These are phyloP conservation scores for Chlorella sp. DNA, from an alignment of 139 green algal genomes.

Conservation along the genomic window DNA sequence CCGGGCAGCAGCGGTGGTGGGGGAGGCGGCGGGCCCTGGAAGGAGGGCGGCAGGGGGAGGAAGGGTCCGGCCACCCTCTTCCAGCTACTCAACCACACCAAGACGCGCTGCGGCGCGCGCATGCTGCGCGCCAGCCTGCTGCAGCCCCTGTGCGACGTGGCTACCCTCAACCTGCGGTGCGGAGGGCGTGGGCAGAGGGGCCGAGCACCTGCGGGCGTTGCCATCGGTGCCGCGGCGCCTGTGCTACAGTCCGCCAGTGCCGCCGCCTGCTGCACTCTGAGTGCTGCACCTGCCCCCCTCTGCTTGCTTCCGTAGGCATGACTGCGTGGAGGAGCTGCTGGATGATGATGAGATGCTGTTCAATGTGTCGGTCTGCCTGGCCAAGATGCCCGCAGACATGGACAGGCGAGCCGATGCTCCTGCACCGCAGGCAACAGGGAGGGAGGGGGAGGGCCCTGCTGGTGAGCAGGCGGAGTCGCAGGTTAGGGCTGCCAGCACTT, in stretches of 20 bases:
- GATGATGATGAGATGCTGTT: constrained; percentile 22
- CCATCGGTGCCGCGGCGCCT: too few species aligned
- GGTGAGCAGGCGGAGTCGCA: too few species aligned
- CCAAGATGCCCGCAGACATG: constrained; percentile 54
- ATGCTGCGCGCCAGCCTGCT: constrained; percentile 85
- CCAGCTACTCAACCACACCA: constrained; percentile 58
- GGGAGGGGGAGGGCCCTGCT: too few species aligned
- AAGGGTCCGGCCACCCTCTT: not conserved
- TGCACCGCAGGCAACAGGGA: too few species aligned
- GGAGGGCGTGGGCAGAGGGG: too few species aligned
- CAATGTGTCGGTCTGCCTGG: constrained; percentile 33
- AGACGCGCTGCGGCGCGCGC: constrained; percentile 51
- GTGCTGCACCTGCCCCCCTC: not conserved
- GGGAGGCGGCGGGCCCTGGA: too few species aligned
- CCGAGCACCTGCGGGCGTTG: too few species aligned
- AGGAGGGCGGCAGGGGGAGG: not conserved
- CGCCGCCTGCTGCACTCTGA: too few species aligned
- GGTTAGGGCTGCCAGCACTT: too few species aligned
- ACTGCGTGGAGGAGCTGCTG: constrained; percentile 58
- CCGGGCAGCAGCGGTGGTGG: constrained; percentile 33
- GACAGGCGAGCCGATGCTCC: constrained; percentile 56
- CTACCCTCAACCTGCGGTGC: constrained; percentile 68
- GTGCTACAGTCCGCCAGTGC: too few species aligned
- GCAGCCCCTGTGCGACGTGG: constrained; percentile 80
- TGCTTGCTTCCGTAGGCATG: constrained; percentile 10